Evolutionary conservation across 2,329 filamentous ascomycete genomes (phyloP).

Genomic region (Penicillium sp.): DNA sequence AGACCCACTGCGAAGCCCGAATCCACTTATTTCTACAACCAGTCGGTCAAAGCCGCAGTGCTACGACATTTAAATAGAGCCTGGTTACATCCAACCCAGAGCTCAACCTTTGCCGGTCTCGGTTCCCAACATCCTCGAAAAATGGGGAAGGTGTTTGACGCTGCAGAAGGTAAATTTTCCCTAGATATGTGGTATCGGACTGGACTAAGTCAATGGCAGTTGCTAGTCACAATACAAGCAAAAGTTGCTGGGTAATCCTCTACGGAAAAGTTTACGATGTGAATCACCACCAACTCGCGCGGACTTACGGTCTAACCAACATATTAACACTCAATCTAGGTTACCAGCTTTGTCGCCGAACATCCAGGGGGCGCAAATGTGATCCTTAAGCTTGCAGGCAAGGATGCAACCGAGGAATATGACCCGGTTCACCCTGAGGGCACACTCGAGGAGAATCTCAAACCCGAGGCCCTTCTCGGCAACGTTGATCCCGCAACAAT

Average conservation of each 20-base stretch:
- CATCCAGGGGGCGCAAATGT: conserved; percentile 85
- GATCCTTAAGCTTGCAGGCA: conserved; percentile 81
- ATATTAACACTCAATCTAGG: conserved; percentile 14
- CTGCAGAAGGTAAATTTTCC: conserved; percentile 12
- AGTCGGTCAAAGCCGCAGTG: not conserved
- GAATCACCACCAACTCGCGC: conserved; percentile 3
- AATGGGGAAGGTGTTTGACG: conserved; percentile 16
- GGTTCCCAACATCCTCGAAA: not conserved
- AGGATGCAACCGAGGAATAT: conserved; percentile 88
- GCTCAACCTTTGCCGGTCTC: not conserved
- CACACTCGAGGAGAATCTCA: conserved; percentile 79
- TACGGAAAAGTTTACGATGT: conserved; percentile 30
- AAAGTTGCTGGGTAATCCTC: conserved; percentile 24
- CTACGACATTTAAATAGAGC: not conserved
- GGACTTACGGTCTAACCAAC: not conserved
- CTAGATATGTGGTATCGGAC: not conserved
- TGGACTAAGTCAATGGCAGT: not conserved
- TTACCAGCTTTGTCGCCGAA: conserved; percentile 76
- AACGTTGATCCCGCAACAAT: conserved; percentile 69
- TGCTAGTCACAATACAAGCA: conserved; percentile 11
- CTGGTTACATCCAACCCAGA: not conserved
- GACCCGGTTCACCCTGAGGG: conserved; percentile 88
- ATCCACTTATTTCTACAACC: not conserved
- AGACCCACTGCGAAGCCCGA: not conserved
- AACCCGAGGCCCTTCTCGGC: conserved; percentile 72